phyloP scores from a whole-genome alignment of 192 early-diverging fungal species.

The Lunasporangiospora selenospora region DNA sequence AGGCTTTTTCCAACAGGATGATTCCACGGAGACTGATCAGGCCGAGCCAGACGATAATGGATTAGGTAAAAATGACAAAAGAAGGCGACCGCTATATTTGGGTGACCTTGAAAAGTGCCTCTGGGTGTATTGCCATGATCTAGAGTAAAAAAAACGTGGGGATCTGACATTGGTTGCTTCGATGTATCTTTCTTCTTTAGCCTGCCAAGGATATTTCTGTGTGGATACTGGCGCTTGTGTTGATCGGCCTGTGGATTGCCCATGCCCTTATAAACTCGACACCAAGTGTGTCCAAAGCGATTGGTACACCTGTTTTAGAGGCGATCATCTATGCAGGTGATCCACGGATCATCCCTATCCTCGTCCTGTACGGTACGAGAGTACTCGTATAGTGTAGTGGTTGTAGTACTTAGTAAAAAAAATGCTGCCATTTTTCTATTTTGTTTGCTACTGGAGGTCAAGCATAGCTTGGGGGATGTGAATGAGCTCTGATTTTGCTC shows the following conservation, averaged over 20 bases:
- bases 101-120: too few species aligned
- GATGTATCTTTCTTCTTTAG: neutral
- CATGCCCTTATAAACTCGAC: conserved; percentile 19
- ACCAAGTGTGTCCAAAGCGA: conserved; percentile 30
- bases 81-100: too few species aligned
- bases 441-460: neutral
- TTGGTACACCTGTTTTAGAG: conserved; percentile 37
- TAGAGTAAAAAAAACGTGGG: conserved; percentile 1
- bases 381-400: too few species aligned
- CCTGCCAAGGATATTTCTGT: conserved; percentile 25
- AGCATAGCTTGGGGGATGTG: neutral
- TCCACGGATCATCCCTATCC: too few species aligned
- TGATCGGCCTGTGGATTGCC: conserved; percentile 24
- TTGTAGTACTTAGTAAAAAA: neutral
- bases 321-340: conserved; percentile 3
- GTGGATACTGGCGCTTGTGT: conserved; percentile 32
- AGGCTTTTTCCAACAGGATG: too few species aligned
- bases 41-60: neutral
- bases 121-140: too few species aligned
- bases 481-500: neutral
- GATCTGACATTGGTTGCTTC: neutral
- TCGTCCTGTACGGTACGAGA: too few species aligned
- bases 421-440: neutral
- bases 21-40: neutral
- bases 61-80: neutral